Conservation (phyloP, 2,329 filamentous ascomycete genomes). For the Colletotrichum sp. region DNA sequence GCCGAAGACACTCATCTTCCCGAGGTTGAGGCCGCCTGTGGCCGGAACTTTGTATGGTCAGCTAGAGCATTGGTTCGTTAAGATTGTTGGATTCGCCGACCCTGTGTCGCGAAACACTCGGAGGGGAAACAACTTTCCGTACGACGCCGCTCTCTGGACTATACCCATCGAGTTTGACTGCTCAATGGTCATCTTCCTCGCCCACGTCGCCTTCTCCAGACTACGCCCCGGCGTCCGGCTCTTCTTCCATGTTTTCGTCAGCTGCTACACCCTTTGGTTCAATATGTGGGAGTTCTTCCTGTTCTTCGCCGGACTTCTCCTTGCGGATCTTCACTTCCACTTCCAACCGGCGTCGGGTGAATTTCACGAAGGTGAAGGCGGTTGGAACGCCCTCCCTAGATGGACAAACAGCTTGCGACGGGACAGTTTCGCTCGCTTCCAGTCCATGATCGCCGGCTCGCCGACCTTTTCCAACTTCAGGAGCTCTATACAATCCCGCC, state of each 20-base stretch:
- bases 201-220: constrained; percentile 53
- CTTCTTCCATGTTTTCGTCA: constrained; percentile 41
- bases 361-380: background rate
- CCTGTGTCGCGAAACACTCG: constrained; percentile 51
- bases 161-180: constrained; percentile 66
- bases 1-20: background rate
- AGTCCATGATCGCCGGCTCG: background rate
- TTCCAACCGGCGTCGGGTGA: constrained; percentile 31
- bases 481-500: background rate
- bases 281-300: constrained; percentile 10
- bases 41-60: constrained; percentile 40
- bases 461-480: background rate
- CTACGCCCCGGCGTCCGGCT: constrained; percentile 48
- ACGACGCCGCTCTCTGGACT: constrained; percentile 67
- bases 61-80: constrained; percentile 48
- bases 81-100: constrained; percentile 54
- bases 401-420: background rate
- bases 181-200: constrained; percentile 62
- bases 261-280: constrained; percentile 41
- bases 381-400: background rate
- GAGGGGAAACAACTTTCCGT: constrained; percentile 29
- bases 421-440: background rate
- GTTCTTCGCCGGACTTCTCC: constrained; percentile 3
- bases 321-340: constrained; percentile 8
- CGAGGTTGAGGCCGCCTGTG: background rate